Percentiles rank a stretch among this genome's conserved stretches.
These are phyloP conservation scores for Kwoniella sp. DNA, from an alignment of 768 basidiomycete species.

Conservation along the genomic window DNA sequence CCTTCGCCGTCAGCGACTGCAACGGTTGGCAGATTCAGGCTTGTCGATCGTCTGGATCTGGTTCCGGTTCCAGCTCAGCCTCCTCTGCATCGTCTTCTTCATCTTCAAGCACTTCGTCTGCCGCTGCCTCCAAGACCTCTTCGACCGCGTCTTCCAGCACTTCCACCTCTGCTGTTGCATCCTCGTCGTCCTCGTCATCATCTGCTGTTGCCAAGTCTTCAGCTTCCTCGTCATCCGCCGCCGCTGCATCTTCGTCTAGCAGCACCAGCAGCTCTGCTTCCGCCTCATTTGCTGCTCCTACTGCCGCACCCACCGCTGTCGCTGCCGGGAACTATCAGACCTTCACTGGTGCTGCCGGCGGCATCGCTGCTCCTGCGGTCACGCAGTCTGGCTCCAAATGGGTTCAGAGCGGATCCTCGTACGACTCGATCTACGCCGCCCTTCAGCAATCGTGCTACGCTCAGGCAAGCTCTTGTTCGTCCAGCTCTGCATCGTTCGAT, in stretches of 20 bases:
- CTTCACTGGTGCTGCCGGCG: conserved; percentile 27
- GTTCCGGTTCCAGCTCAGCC: neutral
- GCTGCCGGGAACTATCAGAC: conserved; percentile 23
- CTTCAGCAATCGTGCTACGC: conserved; percentile 30
- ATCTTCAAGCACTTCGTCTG: conserved; percentile 6
- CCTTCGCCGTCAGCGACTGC: conserved; percentile 10
- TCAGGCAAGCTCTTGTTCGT: conserved; percentile 26
- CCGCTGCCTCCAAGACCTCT: conserved; percentile 2
- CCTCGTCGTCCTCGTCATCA: conserved; percentile 12
- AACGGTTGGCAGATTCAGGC: conserved; percentile 21
- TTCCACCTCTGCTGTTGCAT: neutral
- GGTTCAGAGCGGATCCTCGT: conserved; percentile 13
- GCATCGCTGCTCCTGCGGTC: conserved; percentile 27
- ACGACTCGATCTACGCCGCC: conserved; percentile 22
- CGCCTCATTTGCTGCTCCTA: conserved; percentile 6
- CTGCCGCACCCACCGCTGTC: conserved; percentile 14
- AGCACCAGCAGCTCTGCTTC: conserved; percentile 4
- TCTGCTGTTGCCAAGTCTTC: conserved; percentile 13
- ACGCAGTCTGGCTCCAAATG: conserved; percentile 16
- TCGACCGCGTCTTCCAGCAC: conserved; percentile 6
- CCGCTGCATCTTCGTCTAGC: neutral
- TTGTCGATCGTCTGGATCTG: conserved; percentile 11
- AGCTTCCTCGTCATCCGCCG: neutral
- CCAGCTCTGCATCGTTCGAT: conserved; percentile 20
- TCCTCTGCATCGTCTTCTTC: conserved; percentile 9